A percentile compares a stretch with the other conserved stretches of the same genome.
Evolutionary conservation across 306 rosid species (phyloP).

Genomic region (Cicer bijugum): DNA sequence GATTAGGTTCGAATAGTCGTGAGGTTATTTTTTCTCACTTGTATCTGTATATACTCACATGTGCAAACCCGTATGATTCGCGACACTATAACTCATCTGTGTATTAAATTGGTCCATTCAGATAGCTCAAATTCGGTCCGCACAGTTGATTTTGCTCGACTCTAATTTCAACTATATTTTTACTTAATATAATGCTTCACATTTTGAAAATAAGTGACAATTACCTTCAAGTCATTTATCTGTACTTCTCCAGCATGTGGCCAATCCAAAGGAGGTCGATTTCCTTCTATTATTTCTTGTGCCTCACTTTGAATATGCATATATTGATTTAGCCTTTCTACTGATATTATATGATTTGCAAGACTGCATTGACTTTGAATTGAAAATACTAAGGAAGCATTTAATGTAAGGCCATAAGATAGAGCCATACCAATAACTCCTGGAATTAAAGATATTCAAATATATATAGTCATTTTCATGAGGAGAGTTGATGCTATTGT

Average conservation of each 20-base stretch:
- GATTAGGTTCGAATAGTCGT: too few relatives aligned
- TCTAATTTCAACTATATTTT: too few relatives aligned
- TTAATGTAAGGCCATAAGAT: conserved; percentile 82
- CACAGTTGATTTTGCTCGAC: too few relatives aligned
- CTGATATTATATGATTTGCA: conserved; percentile 76
- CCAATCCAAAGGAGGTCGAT: conserved; percentile 68
- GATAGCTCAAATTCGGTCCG: too few relatives aligned
- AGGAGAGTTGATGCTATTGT: background rate
- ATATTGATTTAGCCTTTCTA: conserved; percentile 78
- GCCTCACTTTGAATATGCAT: conserved; percentile 80
- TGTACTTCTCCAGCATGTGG: conserved; percentile 71
- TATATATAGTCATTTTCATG: background rate
- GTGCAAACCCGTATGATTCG: too few relatives aligned
- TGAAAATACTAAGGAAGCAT: conserved; percentile 57
- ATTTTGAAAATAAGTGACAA: background rate
- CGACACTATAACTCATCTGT: too few relatives aligned
- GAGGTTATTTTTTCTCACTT: too few relatives aligned
- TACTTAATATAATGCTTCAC: too few relatives aligned
- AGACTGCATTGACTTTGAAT: conserved; percentile 69
- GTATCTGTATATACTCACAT: too few relatives aligned
- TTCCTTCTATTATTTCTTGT: conserved; percentile 62
- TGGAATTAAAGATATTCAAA: conserved; percentile 40
- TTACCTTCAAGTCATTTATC: conserved; percentile 68
- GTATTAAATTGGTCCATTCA: too few relatives aligned
- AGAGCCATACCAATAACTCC: conserved; percentile 85